phyloP scores from a whole-genome alignment of 1,284 basidiomycete species.

The Trichosporon sp. region DNA sequence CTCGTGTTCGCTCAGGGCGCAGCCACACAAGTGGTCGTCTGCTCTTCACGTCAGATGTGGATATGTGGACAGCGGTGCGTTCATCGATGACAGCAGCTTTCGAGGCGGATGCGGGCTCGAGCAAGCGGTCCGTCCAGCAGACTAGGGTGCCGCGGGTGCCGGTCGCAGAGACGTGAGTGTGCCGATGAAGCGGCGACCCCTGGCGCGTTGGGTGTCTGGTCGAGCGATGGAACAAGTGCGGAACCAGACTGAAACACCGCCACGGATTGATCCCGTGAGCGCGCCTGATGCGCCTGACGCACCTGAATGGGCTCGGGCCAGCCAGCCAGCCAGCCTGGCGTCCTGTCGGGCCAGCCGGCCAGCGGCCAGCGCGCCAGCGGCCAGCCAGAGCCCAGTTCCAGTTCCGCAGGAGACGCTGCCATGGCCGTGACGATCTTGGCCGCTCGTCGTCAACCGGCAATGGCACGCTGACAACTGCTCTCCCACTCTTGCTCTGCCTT shows the following conservation, averaged over 20 bases:
- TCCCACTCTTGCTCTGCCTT: neutral
- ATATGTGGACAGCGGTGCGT: neutral
- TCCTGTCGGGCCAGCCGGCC: no score
- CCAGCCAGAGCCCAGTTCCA: neutral
- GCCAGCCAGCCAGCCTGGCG: neutral
- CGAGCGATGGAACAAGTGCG: neutral
- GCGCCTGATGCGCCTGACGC: neutral
- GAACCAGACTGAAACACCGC: neutral
- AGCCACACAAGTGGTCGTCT: neutral
- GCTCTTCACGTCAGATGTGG: neutral
- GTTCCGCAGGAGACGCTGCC: neutral
- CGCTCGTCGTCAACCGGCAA: slow-evolving; percentile 4
- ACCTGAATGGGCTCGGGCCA: neutral
- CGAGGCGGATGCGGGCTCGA: neutral
- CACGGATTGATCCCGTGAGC: neutral
- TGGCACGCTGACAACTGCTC: neutral
- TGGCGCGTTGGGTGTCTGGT: neutral
- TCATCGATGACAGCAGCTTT: neutral
- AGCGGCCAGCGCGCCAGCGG: neutral
- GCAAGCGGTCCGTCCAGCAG: neutral
- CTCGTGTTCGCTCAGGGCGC: neutral
- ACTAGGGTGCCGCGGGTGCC: neutral
- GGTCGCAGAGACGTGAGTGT: neutral
- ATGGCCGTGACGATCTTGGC: slow-evolving; percentile 1
- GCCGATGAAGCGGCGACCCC: neutral